Evolutionary conservation across 2,329 filamentous ascomycete genomes (phyloP).

Genomic region (Sporothrix curviconia): DNA sequence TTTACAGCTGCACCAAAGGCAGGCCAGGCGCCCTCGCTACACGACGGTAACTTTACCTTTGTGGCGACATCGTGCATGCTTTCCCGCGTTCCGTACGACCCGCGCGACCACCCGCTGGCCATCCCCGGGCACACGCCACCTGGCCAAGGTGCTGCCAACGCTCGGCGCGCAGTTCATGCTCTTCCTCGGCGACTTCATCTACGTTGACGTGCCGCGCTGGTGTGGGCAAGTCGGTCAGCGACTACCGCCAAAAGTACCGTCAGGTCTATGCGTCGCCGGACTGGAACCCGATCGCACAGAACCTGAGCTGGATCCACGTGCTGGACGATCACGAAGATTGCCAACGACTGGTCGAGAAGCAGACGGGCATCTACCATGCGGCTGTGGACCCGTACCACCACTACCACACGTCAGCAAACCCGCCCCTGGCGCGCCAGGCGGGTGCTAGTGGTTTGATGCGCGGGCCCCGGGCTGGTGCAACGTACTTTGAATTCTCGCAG

Average conservation of each 20-base stretch:
- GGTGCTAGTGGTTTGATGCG: constrained; percentile 23
- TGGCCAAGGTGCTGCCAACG: constrained; percentile 65
- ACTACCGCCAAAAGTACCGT: constrained; percentile 87
- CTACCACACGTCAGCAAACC: constrained; percentile 82
- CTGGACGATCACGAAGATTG: constrained; percentile 95
- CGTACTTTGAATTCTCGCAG: constrained; percentile 84
- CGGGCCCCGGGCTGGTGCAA: constrained; percentile 43
- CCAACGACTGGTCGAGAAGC: constrained; percentile 88
- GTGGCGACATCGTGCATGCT: constrained; percentile 90
- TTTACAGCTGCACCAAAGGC: constrained; percentile 71
- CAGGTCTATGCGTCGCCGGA: constrained; percentile 95
- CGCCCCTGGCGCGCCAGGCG: constrained; percentile 56
- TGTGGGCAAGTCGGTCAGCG: constrained; percentile 64
- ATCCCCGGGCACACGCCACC: constrained; percentile 72
- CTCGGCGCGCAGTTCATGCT: constrained; percentile 72
- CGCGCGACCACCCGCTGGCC: constrained; percentile 72
- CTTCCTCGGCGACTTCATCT: constrained; percentile 85
- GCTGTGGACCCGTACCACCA: constrained; percentile 79
- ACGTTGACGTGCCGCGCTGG: constrained; percentile 77
- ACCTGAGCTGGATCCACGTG: constrained; percentile 95
- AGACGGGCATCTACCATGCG: constrained; percentile 69
- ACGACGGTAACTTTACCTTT: constrained; percentile 74
- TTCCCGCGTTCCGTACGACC: constrained; percentile 81
- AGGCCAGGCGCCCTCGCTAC: constrained; percentile 54
- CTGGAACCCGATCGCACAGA: constrained; percentile 67